Evolutionary conservation across 2,329 filamentous ascomycete species (phyloP), one percentile per base, ranked within the genome.

Genomic region (Incumbomyces delicatus): DNA sequence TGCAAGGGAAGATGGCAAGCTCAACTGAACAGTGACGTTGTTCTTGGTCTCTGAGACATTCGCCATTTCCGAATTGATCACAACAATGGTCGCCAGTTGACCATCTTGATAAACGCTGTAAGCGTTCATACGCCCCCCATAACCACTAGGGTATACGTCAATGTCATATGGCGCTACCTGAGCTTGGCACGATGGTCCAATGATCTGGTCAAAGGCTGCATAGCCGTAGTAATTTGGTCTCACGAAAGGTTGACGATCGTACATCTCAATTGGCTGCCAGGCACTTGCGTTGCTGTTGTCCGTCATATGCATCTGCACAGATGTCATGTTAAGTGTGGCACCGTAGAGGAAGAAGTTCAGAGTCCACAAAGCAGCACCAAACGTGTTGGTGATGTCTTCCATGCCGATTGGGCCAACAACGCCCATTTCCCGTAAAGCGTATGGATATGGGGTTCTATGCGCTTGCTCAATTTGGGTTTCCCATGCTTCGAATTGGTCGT

Each of bases 231-330:
- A 75, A 38, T 66, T 61, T 1, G 72, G 71, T 20, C 72, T 66
- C 8, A 74, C 69, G 51, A 66, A 66, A 1, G 68, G 65, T 20
- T 60, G 58, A 4, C 58, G 63, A 22, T 62, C 66, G 50, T 68
- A 63, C 49, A 64, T 59, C 14, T 59, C 41, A 32, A 69, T 61
- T 13, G 72, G 72, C 51, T 71, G 66, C 72, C 72, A 75, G 2
- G 72, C 69, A 46, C 66, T 66, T 6, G 71, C 69, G 53, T 70
- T 70, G 50, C 71, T 73, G 58, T 73, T 73, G 58, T 73, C 70
- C 8, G 72, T 75, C 71, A 75, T 74, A 63, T 75, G 72, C 63
- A 75, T 68, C 50, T 73, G 65, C 2, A 75, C 70, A 7, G 67
- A 68, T 0, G 64, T 60, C 43, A 75, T 66, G 50, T 70, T 70